Evolutionary conservation across 2,329 filamentous ascomycete species (phyloP), one percentile per base, ranked within the genome.

Genomic region (Calonectria multiphialidica): DNA sequence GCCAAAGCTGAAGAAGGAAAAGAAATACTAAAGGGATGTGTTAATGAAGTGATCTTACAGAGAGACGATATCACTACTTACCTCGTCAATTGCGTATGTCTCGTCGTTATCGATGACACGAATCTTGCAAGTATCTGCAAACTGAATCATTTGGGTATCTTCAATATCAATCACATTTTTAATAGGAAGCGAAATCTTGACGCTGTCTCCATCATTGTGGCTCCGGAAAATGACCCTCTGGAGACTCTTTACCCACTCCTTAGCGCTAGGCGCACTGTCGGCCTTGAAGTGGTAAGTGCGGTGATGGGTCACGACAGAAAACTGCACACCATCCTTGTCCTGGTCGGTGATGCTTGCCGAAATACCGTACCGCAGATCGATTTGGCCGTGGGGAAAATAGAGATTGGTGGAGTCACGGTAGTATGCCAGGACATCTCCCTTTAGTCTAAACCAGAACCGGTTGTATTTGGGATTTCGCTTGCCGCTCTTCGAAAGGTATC

Each of bases 191-290:
- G 94, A 97, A 68, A 98, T 97, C 86, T 98, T 98, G 82, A 99
- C 95, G 80, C 96, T 98, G 81, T 98, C 96, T 12, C 97, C 96
- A 74, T 98, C 96, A 80, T 98, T 98, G 84, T 97, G 96, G 13
- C 95, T 96, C 63, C 96, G 90, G 81, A 98, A 98, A 70, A 98
- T 98, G 77, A 98, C 96, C 72, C 97, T 94, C 81, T 98, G 96
- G 30, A 99, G 87, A 66, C 94, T 92, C 83, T 97, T 97, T 55
- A 98, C 96, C 97, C 97, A 99, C 86, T 98, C 97, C 82, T 95
- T 97, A 13, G 97, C 97, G 81, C 94, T 98, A 5, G 92, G 89
- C 1, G 91, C 88, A 81, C 95, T 98, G 81, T 99, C 97, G 44
- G 96, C 97, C 79, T 91, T 92, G 86, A 98, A 97, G 79, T 95